A percentile compares a stretch with the other conserved stretches of the same genome.
These are phyloP conservation scores for Porcisia deanei DNA, from an alignment of 208 protist genomes.

Conservation along the genomic window DNA sequence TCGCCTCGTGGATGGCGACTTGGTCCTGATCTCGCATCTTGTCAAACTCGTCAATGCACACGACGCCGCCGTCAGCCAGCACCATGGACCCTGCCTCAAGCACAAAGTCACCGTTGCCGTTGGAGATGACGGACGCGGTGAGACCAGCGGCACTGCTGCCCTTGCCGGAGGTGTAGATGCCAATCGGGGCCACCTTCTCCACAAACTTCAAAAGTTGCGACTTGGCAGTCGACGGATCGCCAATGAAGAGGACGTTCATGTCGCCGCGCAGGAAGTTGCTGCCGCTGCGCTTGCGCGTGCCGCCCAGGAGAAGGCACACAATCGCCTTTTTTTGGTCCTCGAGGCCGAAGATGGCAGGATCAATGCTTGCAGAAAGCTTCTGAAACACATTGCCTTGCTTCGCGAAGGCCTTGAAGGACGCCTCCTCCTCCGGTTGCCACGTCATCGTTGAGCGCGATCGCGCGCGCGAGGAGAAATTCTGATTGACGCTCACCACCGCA, in stretches of 20 bases:
- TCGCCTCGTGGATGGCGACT: conserved; percentile 99
- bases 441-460: conserved; percentile 70
- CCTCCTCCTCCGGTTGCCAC: conserved; percentile 91
- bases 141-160: conserved; percentile 98
- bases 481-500: conserved; percentile 80
- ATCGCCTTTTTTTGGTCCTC: conserved; percentile 97
- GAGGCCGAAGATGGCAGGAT: conserved; percentile 98
- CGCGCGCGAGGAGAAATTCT: conserved; percentile 88
- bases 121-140: conserved; percentile 96
- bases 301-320: conserved; percentile 98
- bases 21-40: conserved; percentile 99
- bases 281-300: conserved; percentile 96
- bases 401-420: conserved; percentile 88
- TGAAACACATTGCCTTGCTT: conserved; percentile 93
- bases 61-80: conserved; percentile 99
- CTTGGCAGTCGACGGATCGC: conserved; percentile 99
- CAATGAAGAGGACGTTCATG: conserved; percentile 99
- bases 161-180: conserved; percentile 99
- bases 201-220: conserved; percentile 99
- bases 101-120: conserved; percentile 96
- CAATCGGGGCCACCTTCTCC: conserved; percentile 95
- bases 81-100: conserved; percentile 99
- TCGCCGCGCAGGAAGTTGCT: conserved; percentile 97
- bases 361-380: conserved; percentile 93
- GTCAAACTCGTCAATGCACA: conserved; percentile 99